A percentile compares a stretch with the other conserved stretches of the same genome.
phyloP scores from a whole-genome alignment of 192 early-diverging fungal genomes.

The Coemansia sp. region DNA sequence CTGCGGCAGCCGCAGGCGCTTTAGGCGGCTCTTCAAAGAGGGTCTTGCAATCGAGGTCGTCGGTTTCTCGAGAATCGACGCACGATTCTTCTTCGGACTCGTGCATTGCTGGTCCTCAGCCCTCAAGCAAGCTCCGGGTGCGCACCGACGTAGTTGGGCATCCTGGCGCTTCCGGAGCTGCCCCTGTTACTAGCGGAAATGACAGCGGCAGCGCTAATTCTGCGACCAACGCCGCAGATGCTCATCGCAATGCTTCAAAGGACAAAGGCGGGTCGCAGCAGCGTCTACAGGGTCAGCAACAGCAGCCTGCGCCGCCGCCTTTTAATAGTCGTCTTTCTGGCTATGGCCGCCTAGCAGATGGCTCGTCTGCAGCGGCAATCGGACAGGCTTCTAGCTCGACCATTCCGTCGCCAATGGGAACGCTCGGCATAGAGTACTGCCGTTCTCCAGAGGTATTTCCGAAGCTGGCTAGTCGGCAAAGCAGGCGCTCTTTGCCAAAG shows the following conservation, averaged over 20 bases:
- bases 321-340: neutral
- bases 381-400: neutral
- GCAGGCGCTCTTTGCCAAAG: conserved; percentile 43
- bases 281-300: no score
- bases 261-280: neutral
- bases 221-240: neutral
- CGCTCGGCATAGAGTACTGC: conserved; percentile 4
- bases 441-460: conserved; percentile 33
- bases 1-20: neutral
- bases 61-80: conserved; percentile 8
- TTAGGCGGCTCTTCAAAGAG: neutral
- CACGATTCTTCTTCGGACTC: conserved; percentile 9
- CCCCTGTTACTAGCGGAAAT: neutral
- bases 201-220: neutral
- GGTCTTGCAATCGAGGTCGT: neutral
- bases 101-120: conserved; percentile 17
- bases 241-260: neutral
- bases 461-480: conserved; percentile 8
- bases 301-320: conserved; percentile 3
- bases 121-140: conserved; percentile 26
- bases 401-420: conserved; percentile 2
- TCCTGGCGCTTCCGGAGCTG: neutral
- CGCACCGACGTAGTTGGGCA: conserved; percentile 17
- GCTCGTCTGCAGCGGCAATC: neutral
- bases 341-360: neutral